These are phyloP conservation scores for Candida saitoana DNA, from an alignment of 805 yeast genomes.

Conservation along the genomic window DNA sequence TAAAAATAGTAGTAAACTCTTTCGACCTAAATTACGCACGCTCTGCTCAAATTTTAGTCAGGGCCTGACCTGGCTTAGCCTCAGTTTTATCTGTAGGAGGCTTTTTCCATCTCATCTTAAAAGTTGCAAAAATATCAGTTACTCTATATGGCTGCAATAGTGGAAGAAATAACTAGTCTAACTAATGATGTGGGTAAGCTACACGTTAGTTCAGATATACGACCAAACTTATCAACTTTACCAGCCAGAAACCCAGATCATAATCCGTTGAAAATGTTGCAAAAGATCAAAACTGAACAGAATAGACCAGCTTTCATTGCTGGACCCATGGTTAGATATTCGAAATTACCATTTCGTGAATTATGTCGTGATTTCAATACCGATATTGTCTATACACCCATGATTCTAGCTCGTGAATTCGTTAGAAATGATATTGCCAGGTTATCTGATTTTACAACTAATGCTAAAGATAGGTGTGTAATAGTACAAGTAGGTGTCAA, in stretches of 20 bases:
- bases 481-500: constrained; percentile 90
- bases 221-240: constrained; percentile 6
- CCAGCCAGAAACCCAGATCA: constrained; percentile 18
- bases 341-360: constrained; percentile 88
- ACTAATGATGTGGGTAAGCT: not conserved
- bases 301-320: constrained; percentile 39
- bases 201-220: not conserved
- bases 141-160: not conserved
- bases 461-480: constrained; percentile 61
- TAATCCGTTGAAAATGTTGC: constrained; percentile 33
- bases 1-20: too few relatives aligned
- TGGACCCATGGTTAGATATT: constrained; percentile 97
- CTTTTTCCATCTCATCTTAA: not conserved
- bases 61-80: too few relatives aligned
- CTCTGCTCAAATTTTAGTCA: too few relatives aligned
- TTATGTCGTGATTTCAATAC: constrained; percentile 63
- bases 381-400: constrained; percentile 89
- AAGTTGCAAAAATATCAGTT: not conserved
- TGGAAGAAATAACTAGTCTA: not conserved
- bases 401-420: constrained; percentile 95
- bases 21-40: too few relatives aligned
- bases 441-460: constrained; percentile 79
- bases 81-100: too few relatives aligned
- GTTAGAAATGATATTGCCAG: constrained; percentile 81
- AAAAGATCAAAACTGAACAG: constrained; percentile 16